These are phyloP conservation scores for Cryptococcus sp. DNA, from an alignment of 1,284 basidiomycete species.

Conservation along the genomic window DNA sequence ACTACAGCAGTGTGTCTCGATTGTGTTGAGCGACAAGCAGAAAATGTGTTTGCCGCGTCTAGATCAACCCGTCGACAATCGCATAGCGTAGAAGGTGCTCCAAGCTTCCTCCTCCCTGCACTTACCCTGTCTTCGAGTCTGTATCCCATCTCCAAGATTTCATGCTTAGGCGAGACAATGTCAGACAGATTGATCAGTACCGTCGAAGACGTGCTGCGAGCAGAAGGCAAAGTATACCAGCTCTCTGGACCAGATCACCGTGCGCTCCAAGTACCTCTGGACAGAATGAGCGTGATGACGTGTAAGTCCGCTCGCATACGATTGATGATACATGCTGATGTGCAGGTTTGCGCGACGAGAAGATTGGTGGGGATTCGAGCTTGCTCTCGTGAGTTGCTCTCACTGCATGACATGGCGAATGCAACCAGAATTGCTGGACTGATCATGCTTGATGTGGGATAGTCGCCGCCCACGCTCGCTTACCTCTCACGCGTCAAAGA, in stretches of 20 bases:
- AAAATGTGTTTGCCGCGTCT: constrained; percentile 10
- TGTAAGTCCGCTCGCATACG: constrained; percentile 14
- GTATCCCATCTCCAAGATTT: constrained; percentile 20
- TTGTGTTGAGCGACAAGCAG: constrained; percentile 14
- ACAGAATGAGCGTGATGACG: constrained; percentile 24
- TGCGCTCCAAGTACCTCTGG: constrained; percentile 20
- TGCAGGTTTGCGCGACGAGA: no score
- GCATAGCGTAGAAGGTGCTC: not conserved
- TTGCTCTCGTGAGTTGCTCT: constrained; percentile 17
- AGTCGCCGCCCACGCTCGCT: constrained; percentile 24
- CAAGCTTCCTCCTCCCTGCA: constrained; percentile 14
- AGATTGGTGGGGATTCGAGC: constrained; percentile 34
- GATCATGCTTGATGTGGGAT: not conserved
- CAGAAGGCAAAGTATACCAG: constrained; percentile 24
- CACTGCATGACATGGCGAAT: not conserved
- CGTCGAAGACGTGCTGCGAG: constrained; percentile 25
- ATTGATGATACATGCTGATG: not conserved
- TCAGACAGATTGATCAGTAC: constrained; percentile 20
- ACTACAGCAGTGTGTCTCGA: constrained; percentile 24
- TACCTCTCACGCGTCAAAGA: constrained; percentile 20
- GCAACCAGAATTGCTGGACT: not conserved
- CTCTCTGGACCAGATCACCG: constrained; percentile 22
- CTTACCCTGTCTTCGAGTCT: constrained; percentile 15
- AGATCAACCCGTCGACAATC: constrained; percentile 2
- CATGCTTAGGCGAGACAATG: constrained; percentile 6